phyloP scores from a whole-genome alignment of 306 rosid genomes.

The Cucumis melo region DNA sequence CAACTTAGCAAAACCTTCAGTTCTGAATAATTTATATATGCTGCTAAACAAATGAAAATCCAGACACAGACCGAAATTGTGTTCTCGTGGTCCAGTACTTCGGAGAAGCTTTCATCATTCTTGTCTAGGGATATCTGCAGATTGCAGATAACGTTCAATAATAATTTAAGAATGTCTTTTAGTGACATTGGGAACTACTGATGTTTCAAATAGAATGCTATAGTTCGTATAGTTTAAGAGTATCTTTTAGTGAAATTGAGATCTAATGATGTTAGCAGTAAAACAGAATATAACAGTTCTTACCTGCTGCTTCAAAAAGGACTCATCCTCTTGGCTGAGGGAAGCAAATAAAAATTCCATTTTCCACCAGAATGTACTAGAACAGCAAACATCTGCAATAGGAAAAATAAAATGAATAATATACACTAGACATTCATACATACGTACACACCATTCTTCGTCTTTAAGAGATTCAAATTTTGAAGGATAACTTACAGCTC shows the following conservation, averaged over 20 bases:
- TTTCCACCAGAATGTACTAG: conserved; percentile 73
- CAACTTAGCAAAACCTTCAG: background rate
- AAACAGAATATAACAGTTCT: background rate
- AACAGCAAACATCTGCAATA: conserved; percentile 53
- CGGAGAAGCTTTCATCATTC: conserved; percentile 33
- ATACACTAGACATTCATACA: background rate
- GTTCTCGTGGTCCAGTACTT: conserved; percentile 23
- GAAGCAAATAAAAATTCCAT: conserved; percentile 51
- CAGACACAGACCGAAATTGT: conserved; percentile 27
- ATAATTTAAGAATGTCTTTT: conserved; percentile 1
- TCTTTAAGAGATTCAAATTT: background rate
- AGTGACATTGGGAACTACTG: conserved; percentile 4
- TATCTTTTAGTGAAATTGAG: conserved; percentile 4
- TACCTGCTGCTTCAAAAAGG: conserved; percentile 63
- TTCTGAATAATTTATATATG: background rate
- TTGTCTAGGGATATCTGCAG: conserved; percentile 42
- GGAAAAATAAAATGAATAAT: background rate
- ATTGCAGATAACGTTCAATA: background rate
- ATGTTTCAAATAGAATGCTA: background rate
- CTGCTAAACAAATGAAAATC: background rate
- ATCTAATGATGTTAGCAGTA: conserved; percentile 9
- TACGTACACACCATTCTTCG: background rate
- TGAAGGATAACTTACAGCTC: conserved; percentile 34
- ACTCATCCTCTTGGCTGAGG: conserved; percentile 31
- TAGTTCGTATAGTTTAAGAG: background rate